A percentile compares a stretch with the other conserved stretches of the same genome.
Evolutionary conservation across 2,329 filamentous ascomycete genomes (phyloP).

Genomic region (Aspergillus eucalypticola): DNA sequence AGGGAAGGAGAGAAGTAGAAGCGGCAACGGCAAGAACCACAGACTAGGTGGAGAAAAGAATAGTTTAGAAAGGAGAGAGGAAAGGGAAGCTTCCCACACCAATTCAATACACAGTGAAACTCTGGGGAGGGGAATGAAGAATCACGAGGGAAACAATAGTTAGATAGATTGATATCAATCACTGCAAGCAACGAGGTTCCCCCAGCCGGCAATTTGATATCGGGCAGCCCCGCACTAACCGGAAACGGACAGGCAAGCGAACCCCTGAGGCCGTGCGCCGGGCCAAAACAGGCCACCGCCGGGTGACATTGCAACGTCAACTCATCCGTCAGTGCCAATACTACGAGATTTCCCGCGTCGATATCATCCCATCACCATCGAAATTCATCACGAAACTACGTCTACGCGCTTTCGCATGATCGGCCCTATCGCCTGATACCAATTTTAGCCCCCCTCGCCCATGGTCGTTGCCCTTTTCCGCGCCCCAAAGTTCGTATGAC

Average conservation of each 20-base stretch:
- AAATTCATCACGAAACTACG: constrained; percentile 59
- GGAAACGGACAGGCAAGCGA: constrained; percentile 41
- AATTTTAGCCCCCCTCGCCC: constrained; percentile 61
- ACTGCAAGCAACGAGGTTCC: constrained; percentile 13
- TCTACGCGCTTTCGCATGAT: constrained; percentile 55
- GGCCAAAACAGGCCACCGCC: constrained; percentile 43
- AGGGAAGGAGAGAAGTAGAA: constrained; percentile 2
- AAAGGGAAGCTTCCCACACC: no score
- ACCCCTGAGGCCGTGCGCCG: constrained; percentile 45
- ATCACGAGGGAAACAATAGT: neutral
- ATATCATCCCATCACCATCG: constrained; percentile 49
- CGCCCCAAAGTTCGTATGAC: constrained; percentile 46
- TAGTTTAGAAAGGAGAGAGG: no score
- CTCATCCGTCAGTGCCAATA: constrained; percentile 41
- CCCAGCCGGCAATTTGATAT: constrained; percentile 42
- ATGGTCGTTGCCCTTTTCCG: constrained; percentile 41
- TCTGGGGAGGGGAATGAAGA: no score
- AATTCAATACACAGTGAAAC: no score
- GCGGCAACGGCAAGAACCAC: neutral
- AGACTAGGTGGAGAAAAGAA: no score
- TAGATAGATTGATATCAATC: neutral
- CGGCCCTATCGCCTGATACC: constrained; percentile 63
- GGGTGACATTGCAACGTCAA: constrained; percentile 48
- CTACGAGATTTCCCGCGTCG: constrained; percentile 33
- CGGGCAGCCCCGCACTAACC: constrained; percentile 46